Base-by-base conservation (phyloP, 805 yeast species). In the Saccharomyces kudriavzevii region DNA sequence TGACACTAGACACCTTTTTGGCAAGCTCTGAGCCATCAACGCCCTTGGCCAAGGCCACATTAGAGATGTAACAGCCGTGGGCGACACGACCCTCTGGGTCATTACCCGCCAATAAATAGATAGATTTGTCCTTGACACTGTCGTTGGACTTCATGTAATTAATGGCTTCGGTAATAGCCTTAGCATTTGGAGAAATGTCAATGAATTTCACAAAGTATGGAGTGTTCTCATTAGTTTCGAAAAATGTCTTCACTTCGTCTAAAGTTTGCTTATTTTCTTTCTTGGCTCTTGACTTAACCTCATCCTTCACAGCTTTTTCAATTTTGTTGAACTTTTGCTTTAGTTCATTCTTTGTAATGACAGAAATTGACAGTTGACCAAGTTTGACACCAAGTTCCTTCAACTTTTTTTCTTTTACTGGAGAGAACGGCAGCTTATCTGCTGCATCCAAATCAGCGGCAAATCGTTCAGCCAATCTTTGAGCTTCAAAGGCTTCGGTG, bases 121-220 rank as follows among this genome's bases (percentile, higher is more conserved):
- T 77, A 8, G 91, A 81, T 71, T 86, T 87, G 54, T 78, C 84
- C 69, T 86, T 83, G 62, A 80, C 79, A 64, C 83, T 83, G 22
- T n/a, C 43, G 17, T 35, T 20, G 66, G 87, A 80, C 75, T 90
- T 89, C 67, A 92, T 79, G 65, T 82, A 80, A 72, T 84, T 87
- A 65, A 94, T 81, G 29, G 96, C 96, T 73, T 94, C 99, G 27
- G 96, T 84, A 57, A 94, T 85, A 47, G 96, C 96, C 77, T 94
- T 94, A 54, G 97, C 91, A 65, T 89, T 91, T 24, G 95, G 83
- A 56, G 84, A 74, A 54, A 91, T 85, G 45, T 77, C 78, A 58
- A 91, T 76, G 66, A 81, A 81, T 50, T 84, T 79, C 40, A 88
- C 94, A 27, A 87, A 78, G 69, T 68, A 85, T 20, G 74, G 68